Base-by-base conservation (phyloP, 2,329 filamentous ascomycete genomes). In the Paraconiothyrium brasiliense region DNA sequence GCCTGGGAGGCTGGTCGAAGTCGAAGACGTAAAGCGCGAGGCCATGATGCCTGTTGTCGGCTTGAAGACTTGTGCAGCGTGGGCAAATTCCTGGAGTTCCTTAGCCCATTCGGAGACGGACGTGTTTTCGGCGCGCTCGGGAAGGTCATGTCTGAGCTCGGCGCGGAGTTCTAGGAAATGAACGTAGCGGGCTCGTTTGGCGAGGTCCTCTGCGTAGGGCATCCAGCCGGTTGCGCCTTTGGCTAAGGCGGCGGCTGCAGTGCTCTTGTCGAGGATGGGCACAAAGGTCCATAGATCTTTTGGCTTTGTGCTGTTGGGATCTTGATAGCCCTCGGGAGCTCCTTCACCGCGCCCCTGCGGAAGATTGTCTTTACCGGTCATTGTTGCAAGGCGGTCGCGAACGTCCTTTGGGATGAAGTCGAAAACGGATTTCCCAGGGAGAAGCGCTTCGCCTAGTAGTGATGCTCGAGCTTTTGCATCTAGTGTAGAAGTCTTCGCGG, bases 341-440 rank as follows among this genome's bases (percentile, higher is more conserved):
- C 90, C 83, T 79, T 97, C 92, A 56, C 92, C 89, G 1, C 89
- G 82, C 0, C 90, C 95, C 8, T 88, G 87, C 0, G 95, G 95
- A 2, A 99, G 85, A 71, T 94, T 87, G 2, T 80, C 79, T 60
- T 89, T 93, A 1, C 94, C 94, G 2, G 92, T 93, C 0, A 89
- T 89, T 11, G 87, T 84, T 3, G 86, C 93, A 48, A 99, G 85
- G 30, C 90, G 88, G 55, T 94, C 90, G 63, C 95, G 89, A 3
- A 92, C 88, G 37, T 91, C 86, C 0, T 92, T 84, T 0, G 92
- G 92, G 67, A 99, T 85, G 78, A 92, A 99, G 79, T 98, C 94
- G 76, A 98, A 99, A 2, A 99, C 89, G 0, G 95, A 98, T 80
- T 98, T 97, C 0, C 93, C 92, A 0, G 94, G 94, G 0, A 98